Conservation (phyloP, 352 stramenopile genomes). For the Globisporangium iwayamae region DNA sequence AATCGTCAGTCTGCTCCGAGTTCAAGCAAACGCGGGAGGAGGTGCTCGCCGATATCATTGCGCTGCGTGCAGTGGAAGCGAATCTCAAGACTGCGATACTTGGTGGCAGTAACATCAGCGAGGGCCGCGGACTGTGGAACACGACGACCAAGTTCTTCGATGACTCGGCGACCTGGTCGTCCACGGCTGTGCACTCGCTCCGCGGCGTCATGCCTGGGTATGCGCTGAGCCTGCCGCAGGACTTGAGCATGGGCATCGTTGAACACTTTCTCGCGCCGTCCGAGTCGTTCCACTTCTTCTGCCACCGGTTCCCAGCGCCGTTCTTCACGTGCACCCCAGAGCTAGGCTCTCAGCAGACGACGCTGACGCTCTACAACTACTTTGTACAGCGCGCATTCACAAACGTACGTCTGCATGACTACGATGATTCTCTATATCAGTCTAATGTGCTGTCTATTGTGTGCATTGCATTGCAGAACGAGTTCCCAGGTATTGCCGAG, state of each 20-base stretch:
- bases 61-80: conserved; percentile 23
- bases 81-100: conserved; percentile 40
- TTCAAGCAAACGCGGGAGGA: conserved; percentile 43
- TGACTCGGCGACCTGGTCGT: conserved; percentile 25
- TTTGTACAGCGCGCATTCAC: conserved; percentile 64
- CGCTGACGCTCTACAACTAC: conserved; percentile 74
- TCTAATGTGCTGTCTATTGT: background rate
- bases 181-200: conserved; percentile 38
- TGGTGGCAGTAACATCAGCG: conserved; percentile 29
- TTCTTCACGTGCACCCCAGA: conserved; percentile 52
- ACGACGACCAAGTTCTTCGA: conserved; percentile 51
- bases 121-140: conserved; percentile 61
- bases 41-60: conserved; percentile 37
- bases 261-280: conserved; percentile 68
- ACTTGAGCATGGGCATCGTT: conserved; percentile 53
- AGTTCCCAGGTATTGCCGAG: conserved; percentile 59
- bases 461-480: conserved; percentile 43
- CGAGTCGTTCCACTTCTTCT: conserved; percentile 76
- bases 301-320: conserved; percentile 46
- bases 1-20: conserved; percentile 52
- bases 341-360: conserved; percentile 17
- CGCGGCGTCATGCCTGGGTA: conserved; percentile 60
- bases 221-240: conserved; percentile 35
- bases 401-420: conserved; percentile 34
- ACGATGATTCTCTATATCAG: too few relatives aligned